Evolutionary conservation across 805 yeast species (phyloP).

Genomic region (Saturnispora diversa): DNA sequence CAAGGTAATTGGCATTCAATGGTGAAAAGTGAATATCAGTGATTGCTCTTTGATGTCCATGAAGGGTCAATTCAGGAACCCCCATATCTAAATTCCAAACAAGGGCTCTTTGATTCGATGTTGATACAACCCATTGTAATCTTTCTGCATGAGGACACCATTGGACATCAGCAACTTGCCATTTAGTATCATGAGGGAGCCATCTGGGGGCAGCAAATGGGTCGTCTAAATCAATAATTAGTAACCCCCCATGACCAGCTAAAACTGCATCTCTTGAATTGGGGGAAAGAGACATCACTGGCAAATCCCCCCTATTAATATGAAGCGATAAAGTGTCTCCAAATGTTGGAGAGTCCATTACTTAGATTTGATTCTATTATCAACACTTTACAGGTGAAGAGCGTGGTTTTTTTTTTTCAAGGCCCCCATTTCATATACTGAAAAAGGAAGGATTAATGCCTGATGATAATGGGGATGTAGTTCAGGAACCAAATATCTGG

Average conservation of each 20-base stretch:
- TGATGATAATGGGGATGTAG: neutral
- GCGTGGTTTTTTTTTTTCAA: too few species aligned
- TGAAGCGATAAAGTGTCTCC: slow-evolving; percentile 74
- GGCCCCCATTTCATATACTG: too few species aligned
- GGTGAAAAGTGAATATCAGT: slow-evolving; percentile 95
- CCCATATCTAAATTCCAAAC: slow-evolving; percentile 82
- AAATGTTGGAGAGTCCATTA: slow-evolving; percentile 49
- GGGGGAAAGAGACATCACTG: slow-evolving; percentile 76
- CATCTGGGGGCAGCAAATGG: slow-evolving; percentile 93
- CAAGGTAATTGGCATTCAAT: slow-evolving; percentile 72
- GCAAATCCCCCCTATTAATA: slow-evolving; percentile 88
- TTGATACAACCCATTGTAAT: slow-evolving; percentile 87
- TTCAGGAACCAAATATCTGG: too few species aligned
- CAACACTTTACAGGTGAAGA: too few species aligned
- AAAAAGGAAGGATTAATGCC: neutral
- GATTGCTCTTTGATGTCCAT: slow-evolving; percentile 86
- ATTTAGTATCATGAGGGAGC: slow-evolving; percentile 84
- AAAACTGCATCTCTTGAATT: slow-evolving; percentile 88
- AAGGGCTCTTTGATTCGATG: slow-evolving; percentile 91
- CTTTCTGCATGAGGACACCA: slow-evolving; percentile 90
- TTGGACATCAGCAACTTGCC: slow-evolving; percentile 99
- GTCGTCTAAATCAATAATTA: slow-evolving; percentile 87
- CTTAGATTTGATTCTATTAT: slow-evolving; percentile 34
- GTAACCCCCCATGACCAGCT: slow-evolving; percentile 79
- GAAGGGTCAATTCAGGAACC: slow-evolving; percentile 63